Conservation (phyloP, 805 yeast species). For the Metschnikowia reukaufii region DNA sequence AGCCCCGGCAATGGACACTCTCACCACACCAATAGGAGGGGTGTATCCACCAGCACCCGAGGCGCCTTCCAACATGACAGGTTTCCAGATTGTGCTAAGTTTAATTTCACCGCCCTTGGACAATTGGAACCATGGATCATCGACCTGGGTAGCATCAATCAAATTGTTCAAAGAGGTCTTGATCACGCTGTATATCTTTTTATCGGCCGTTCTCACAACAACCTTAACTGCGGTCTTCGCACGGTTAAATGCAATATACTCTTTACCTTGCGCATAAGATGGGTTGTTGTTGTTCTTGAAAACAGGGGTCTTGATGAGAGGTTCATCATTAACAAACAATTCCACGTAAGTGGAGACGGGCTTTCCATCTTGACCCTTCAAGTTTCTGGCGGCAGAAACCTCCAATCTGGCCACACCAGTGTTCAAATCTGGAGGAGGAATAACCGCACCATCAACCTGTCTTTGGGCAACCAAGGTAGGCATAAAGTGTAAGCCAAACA, state of each 20-base stretch:
- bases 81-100: constrained; percentile 77
- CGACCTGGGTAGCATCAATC: constrained; percentile 75
- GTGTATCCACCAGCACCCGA: constrained; percentile 77
- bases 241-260: constrained; percentile 70
- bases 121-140: constrained; percentile 74
- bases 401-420: constrained; percentile 85
- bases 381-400: constrained; percentile 60
- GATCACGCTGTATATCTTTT: constrained; percentile 58
- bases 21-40: constrained; percentile 91
- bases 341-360: constrained; percentile 64
- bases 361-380: constrained; percentile 47
- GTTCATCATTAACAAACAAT: constrained; percentile 55
- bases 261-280: constrained; percentile 59
- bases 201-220: constrained; percentile 59
- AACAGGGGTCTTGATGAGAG: constrained; percentile 55
- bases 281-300: constrained; percentile 66
- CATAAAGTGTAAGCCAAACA: constrained; percentile 69
- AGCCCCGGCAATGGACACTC: constrained; percentile 71
- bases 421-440: constrained; percentile 88
- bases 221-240: constrained; percentile 68
- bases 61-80: constrained; percentile 70
- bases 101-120: constrained; percentile 73
- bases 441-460: constrained; percentile 76
- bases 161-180: constrained; percentile 60
- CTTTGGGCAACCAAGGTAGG: constrained; percentile 66